Base-by-base conservation (phyloP, 768 basidiomycete species). In the Coprinellus micaceus region DNA sequence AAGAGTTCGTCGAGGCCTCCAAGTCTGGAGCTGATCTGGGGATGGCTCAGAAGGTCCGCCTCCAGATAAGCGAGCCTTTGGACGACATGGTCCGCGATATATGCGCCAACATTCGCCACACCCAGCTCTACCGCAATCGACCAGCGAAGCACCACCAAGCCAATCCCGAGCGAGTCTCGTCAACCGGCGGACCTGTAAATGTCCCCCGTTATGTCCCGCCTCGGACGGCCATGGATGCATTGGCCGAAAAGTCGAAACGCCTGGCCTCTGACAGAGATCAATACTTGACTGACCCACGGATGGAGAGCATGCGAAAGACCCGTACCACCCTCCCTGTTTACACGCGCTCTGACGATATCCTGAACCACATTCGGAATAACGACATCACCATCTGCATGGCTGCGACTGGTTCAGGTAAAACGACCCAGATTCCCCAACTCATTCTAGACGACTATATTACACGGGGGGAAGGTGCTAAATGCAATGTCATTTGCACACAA, bases 401-500 rank as follows among this genome's bases (percentile, higher is more conserved):
- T 46, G 83, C 89, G 6, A 94, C 94, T 2, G 92, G 93, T 33
- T 94, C 91, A 1, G 93, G 94, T 1, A 97, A 97, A 74, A 96
- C 93, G 6, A 97, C 94, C 0, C 95, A 98, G 69, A 83, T 97
- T 24, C 95, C 95, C 4, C 95, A 97, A 68, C 78, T 97, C 46
- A 85, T 97, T 60, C 78, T 98, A 48, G 94, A 98, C 63, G 81
- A 89, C 41, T 86, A 80, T 64, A 94, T 94, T 56, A 76, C 85
- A 17, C 74, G 77, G 15, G 90, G 85, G n/a, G 76, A 90, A 53
- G 95, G 95, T 15, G 85, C 91, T 1, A 71, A 75, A 49, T 96
- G 93, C 72, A 96, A 97, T 66, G 81, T 98, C 61, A 75, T 97
- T 24, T 97, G 94, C 66, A 97, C 94, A 0, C 95, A 98, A 65